A percentile compares a stretch with the other conserved stretches of the same genome.
Conservation (phyloP, 805 yeast genomes). For the Metschnikowia amazonensis region DNA sequence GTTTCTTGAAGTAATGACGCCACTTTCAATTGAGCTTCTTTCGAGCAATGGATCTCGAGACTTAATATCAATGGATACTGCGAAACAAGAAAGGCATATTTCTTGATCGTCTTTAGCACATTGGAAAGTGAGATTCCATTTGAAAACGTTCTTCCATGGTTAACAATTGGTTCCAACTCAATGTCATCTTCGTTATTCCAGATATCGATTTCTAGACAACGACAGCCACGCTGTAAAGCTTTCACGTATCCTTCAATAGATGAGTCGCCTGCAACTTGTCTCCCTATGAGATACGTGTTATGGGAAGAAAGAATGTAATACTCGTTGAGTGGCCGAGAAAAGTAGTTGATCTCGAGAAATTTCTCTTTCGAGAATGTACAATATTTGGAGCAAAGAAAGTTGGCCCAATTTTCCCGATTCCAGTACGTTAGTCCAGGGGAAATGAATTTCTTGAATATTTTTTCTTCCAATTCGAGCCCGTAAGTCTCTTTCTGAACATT, state of each 20-base stretch:
- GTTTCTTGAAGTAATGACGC: constrained; percentile 49
- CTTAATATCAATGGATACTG: constrained; percentile 85
- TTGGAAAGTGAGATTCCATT: constrained; percentile 63
- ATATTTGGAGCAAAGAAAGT: constrained; percentile 12
- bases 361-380: constrained; percentile 10
- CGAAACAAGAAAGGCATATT: constrained; percentile 84
- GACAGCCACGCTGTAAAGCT: constrained; percentile 85
- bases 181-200: constrained; percentile 72
- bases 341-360: constrained; percentile 20
- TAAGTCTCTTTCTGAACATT: constrained; percentile 46
- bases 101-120: constrained; percentile 69
- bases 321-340: constrained; percentile 63
- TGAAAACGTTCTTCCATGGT: constrained; percentile 86
- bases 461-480: constrained; percentile 24
- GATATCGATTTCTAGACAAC: constrained; percentile 91
- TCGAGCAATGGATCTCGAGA: constrained; percentile 76
- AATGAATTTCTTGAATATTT: constrained; percentile 27
- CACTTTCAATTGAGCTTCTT: constrained; percentile 61
- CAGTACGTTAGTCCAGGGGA: constrained; percentile 14
- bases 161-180: constrained; percentile 71
- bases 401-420: constrained; percentile 5
- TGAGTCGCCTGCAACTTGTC: constrained; percentile 83
- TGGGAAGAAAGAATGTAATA: constrained; percentile 92
- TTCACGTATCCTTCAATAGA: constrained; percentile 87
- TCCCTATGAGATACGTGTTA: constrained; percentile 84